Base-by-base conservation (phyloP, 2,329 filamentous ascomycete genomes). In the Arthrobotrys pseudoclavata region DNA sequence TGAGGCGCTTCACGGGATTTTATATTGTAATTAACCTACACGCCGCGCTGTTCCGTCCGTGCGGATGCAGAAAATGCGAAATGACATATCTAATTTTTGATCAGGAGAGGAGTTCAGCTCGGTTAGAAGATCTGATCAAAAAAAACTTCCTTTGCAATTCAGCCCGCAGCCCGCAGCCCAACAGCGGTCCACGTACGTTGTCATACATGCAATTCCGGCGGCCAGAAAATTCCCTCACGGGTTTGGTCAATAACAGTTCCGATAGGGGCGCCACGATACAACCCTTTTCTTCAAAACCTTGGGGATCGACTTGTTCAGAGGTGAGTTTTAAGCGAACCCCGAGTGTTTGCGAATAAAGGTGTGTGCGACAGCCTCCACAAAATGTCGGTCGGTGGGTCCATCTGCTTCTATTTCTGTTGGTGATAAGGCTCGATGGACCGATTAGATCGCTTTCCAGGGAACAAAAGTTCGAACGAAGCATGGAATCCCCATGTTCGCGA, bases 111-210 rank as follows among this genome's bases (percentile, higher is more conserved):
- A 53, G 26, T 31, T 29, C 50, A 31, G 52, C n/a, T 34, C 52
- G 52, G 29, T 55, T 55, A 55, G n/a, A 55, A 20, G 26, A 40
- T 40, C n/a, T n/a, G n/a, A n/a, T n/a, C n/a, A n/a, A n/a, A n/a
- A n/a, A n/a, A n/a, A n/a, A n/a, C n/a, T n/a, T n/a, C n/a, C n/a
- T 10, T 4, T 40, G 10, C 12, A 7, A 40, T 40, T 40, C 34
- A 40, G 10, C 34, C 34, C 34, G 2, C 34, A 40, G 34, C 2
- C 34, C 12, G 10, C 10, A 13, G 34, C 34, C 34, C 5, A 40
- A 40, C 34, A 13, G 34, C 34, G 12, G 10, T 9, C 2, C 7
- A 9, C 15, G 7, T 26, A 18, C 26, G 34, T 2, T 10, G 4
- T 9, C 26, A n/a, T 9, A 42, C n/a, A n/a, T 42, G 40, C 40